Evolutionary conservation across 1,284 basidiomycete species (phyloP), one percentile per base, ranked within the genome.

Genomic region (Cutaneotrichosporon curvatum): DNA sequence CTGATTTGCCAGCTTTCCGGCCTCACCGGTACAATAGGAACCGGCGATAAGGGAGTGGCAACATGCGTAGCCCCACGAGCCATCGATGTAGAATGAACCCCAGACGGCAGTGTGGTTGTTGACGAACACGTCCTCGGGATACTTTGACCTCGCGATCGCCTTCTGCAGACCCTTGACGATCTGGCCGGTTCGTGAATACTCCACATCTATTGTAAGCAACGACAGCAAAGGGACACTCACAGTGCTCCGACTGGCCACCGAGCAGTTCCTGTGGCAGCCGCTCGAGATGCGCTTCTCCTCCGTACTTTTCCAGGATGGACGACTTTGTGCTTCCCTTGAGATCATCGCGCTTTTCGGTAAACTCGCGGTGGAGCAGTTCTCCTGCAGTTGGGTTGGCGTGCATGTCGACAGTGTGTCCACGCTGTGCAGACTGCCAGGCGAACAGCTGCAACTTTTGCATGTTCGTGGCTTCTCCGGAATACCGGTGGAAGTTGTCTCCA

Each of bases 361-460:
- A 97, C 63, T 97, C 86, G 37, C 84, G 79, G 68, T 94, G 92
- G 38, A 96, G 76, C 21, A 94, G 77, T 71, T 96, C 84, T 50
- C 92, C 91, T 55, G 94, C 87, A 0, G 91, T 99, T 1, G 94
- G 94, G 62, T 96, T 96, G 38, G 95, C 88, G 62, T 95, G 90
- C 51, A 96, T 75, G 70, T 98, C 90, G 19, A 97, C 83, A 63
- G 96, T 89, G 65, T 92, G 92, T 1, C 95, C 95, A 6, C 86
- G 81, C 37, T 87, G 81, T 25, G 87, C 85, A 18, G 91, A 88
- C 71, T 97, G 89, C 92, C 92, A 97, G 0, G 95, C 95, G 65
- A 97, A 99, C 18, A 96, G 76, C 67, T 98, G 94, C 9, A 98
- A 79, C 52, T 84, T 78, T 67, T 95, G 88, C 28, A 97, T 84